phyloP scores from a whole-genome alignment of 306 rosid species.

The Clitoria ternatea region DNA sequence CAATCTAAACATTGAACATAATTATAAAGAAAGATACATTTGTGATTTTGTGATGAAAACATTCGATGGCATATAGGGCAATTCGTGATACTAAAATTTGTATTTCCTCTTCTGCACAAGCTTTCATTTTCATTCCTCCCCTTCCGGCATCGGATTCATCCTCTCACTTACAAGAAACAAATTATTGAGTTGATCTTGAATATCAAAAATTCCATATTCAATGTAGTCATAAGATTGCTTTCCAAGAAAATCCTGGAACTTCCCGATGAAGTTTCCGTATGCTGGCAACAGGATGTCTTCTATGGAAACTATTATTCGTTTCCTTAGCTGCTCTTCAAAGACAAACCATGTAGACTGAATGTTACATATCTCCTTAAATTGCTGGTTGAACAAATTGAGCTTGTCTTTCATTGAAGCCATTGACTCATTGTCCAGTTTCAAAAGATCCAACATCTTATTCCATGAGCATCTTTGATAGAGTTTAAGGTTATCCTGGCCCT shows the following conservation, averaged over 20 bases:
- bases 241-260: neutral
- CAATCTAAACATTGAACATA: no score
- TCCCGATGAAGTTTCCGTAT: conserved; percentile 2
- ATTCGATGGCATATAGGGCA: no score
- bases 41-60: no score
- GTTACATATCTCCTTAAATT: neutral
- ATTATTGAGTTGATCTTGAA: neutral
- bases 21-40: no score
- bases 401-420: neutral
- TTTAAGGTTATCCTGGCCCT: conserved; percentile 27
- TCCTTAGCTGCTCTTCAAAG: neutral
- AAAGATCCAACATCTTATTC: conserved; percentile 46
- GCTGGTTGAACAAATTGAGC: neutral
- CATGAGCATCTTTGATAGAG: conserved; percentile 37
- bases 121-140: neutral
- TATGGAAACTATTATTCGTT: neutral
- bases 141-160: neutral
- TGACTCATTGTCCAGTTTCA: conserved; percentile 42
- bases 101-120: no score
- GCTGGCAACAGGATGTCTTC: neutral
- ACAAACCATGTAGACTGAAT: neutral
- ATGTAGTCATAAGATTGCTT: neutral
- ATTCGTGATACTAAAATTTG: no score
- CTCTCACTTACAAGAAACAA: neutral
- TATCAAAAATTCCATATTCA: neutral